Evolutionary conservation across 208 protist species (phyloP).

Genomic region (Leishmania mexicana): DNA sequence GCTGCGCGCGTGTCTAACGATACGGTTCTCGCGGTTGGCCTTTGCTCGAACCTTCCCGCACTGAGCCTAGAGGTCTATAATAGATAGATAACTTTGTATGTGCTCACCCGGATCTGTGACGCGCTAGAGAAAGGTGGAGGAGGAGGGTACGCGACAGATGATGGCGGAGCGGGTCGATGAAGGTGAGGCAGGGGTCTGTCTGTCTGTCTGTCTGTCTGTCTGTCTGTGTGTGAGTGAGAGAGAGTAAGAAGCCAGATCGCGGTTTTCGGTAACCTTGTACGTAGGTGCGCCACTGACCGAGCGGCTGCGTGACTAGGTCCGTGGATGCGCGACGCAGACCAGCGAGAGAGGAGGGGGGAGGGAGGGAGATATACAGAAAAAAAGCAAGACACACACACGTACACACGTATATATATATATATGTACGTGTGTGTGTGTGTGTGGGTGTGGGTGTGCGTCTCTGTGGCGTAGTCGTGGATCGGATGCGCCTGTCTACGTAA

Average conservation of each 20-base stretch:
- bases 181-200: neutral
- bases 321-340: neutral
- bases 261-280: neutral
- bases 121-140: neutral
- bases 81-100: neutral
- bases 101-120: neutral
- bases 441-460: neutral
- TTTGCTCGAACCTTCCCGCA: neutral
- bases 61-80: neutral
- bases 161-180: neutral
- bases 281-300: neutral
- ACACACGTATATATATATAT: neutral
- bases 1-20: neutral
- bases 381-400: neutral
- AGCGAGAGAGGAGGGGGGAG: neutral
- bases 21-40: neutral
- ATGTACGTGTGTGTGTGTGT: neutral
- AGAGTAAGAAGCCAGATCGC: neutral
- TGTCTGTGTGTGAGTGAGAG: too few species aligned
- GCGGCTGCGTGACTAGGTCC: neutral
- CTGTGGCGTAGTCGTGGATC: neutral
- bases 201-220: too few species aligned
- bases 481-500: neutral
- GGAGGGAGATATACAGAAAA: too few species aligned
- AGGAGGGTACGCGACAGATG: neutral